A percentile compares a stretch with the other conserved stretches of the same genome.
Conservation (phyloP, 108 stramenopile genomes). For the Nitzschia sp. region DNA sequence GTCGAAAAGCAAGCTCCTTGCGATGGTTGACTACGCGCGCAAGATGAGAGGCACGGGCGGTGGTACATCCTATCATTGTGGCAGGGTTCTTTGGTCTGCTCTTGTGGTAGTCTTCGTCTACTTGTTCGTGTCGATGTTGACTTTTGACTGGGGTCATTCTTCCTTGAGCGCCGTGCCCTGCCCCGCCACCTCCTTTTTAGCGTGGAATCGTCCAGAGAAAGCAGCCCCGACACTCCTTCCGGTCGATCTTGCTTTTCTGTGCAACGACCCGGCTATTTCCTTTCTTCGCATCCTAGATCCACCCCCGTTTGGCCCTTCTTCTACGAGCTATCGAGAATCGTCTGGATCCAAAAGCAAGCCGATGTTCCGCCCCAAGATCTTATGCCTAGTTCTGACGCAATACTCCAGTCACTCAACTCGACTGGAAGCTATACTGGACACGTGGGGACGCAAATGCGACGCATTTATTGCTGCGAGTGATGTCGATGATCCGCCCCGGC, state of each 20-base stretch:
- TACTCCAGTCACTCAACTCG: conserved; percentile 1
- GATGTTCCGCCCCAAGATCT: background rate
- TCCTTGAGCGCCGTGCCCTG: too few relatives aligned
- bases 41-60: too few relatives aligned
- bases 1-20: too few relatives aligned
- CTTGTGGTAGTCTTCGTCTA: too few relatives aligned
- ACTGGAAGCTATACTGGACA: conserved; percentile 4
- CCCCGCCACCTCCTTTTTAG: too few relatives aligned
- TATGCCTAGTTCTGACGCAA: conserved; percentile 13
- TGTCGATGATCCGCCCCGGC: background rate
- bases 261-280: conserved; percentile 14
- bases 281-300: background rate
- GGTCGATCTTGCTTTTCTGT: conserved; percentile 10
- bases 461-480: conserved; percentile 5
- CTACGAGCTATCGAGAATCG: background rate
- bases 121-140: too few relatives aligned
- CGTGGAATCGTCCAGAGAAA: too few relatives aligned
- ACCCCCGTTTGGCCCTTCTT: background rate
- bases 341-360: background rate
- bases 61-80: too few relatives aligned
- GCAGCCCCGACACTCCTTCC: too few relatives aligned
- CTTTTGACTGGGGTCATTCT: too few relatives aligned
- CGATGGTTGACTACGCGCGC: too few relatives aligned
- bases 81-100: too few relatives aligned
- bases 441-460: conserved; percentile 18